These are phyloP conservation scores for Talaromyces islandicus DNA, from an alignment of 2,329 filamentous ascomycete genomes.

Conservation along the genomic window DNA sequence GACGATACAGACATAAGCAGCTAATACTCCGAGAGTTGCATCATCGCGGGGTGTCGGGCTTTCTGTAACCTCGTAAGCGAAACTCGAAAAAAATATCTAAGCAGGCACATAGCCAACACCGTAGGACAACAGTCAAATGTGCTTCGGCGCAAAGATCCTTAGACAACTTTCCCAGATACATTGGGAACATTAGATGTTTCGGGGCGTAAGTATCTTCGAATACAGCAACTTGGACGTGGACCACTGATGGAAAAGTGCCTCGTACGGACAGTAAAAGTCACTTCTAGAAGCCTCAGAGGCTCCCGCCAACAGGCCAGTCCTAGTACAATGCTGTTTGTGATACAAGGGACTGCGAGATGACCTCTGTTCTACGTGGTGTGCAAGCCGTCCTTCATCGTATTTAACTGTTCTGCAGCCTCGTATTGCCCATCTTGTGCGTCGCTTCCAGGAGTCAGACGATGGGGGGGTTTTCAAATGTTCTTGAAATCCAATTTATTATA, in stretches of 20 bases:
- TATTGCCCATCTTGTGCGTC: background rate
- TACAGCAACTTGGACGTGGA: background rate
- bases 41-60: background rate
- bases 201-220: background rate
- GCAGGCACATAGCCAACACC: background rate
- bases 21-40: background rate
- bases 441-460: background rate
- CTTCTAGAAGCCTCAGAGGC: background rate
- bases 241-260: background rate
- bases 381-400: background rate
- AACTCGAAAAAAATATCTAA: background rate
- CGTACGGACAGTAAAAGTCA: background rate
- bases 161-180: background rate
- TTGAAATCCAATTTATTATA: background rate
- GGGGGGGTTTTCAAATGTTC: background rate
- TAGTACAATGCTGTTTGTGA: background rate
- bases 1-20: background rate
- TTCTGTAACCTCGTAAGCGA: background rate
- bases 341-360: background rate
- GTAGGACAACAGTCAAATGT: background rate
- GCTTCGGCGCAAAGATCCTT: background rate
- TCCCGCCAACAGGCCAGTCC: background rate
- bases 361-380: background rate
- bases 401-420: background rate
- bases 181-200: background rate